A percentile compares a stretch with the other conserved stretches of the same genome.
Evolutionary conservation across 2,329 filamentous ascomycete species (phyloP).

Genomic region (Fusarium nodosum): DNA sequence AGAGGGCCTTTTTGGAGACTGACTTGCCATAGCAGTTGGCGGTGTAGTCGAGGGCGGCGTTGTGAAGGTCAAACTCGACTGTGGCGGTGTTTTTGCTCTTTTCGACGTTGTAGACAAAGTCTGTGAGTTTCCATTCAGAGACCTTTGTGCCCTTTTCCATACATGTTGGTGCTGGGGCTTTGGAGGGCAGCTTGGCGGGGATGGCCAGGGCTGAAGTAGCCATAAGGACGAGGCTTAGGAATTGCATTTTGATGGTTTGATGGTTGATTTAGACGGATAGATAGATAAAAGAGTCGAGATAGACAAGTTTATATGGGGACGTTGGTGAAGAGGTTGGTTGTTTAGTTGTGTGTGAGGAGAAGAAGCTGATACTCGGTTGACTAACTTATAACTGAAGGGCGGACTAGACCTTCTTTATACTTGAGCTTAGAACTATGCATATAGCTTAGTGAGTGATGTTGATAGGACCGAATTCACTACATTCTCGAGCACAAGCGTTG

Average conservation of each 20-base stretch:
- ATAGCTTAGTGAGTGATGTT: slow-evolving; percentile 1
- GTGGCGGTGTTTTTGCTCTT: slow-evolving; percentile 63
- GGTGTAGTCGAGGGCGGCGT: slow-evolving; percentile 59
- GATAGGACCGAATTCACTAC: slow-evolving; percentile 36
- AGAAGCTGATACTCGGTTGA: slow-evolving; percentile 8
- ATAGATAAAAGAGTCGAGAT: background rate
- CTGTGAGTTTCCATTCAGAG: slow-evolving; percentile 57
- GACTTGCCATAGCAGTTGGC: slow-evolving; percentile 57
- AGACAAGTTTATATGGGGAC: background rate
- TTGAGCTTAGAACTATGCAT: background rate
- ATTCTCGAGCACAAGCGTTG: slow-evolving; percentile 33
- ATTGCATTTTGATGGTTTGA: slow-evolving; percentile 46
- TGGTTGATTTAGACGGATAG: background rate
- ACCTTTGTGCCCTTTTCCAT: slow-evolving; percentile 45
- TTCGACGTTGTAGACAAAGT: slow-evolving; percentile 64
- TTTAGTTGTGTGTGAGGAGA: slow-evolving; percentile 21
- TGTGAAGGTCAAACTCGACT: slow-evolving; percentile 63
- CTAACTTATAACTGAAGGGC: slow-evolving; percentile 12
- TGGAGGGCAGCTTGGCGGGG: slow-evolving; percentile 35
- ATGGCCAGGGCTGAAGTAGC: slow-evolving; percentile 49
- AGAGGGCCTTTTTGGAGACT: slow-evolving; percentile 61
- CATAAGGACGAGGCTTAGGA: slow-evolving; percentile 49
- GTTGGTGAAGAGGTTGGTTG: slow-evolving; percentile 28
- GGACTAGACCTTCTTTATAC: slow-evolving; percentile 39
- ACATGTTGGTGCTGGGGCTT: slow-evolving; percentile 38